Base-by-base conservation (phyloP, 192 early-diverging fungal species). In the Backusella mclennaniae region DNA sequence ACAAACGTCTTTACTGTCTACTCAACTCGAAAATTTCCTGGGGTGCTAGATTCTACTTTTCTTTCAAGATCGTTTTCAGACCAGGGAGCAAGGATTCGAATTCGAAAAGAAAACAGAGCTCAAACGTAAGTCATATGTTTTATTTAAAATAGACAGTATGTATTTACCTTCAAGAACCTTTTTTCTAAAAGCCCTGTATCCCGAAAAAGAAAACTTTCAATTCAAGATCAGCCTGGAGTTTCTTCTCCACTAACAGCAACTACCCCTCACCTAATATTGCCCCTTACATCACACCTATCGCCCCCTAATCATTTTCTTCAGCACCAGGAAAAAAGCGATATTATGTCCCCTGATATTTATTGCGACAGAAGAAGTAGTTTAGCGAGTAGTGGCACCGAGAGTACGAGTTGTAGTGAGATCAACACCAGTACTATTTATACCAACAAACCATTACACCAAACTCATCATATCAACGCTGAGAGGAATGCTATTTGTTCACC, bases 1-100 rank as follows among this genome's bases (percentile, higher is more conserved):
- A 95, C 95, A 2, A 85, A 92, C n/a, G 77, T 87, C 35, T 93
- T 96, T 80, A 91, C 86, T n/a, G 93, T 94, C 1, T 95, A 94
- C 75, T 89, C 95, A 26, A 91, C 95, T 73, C 95, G 95, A 83
- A 90, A 91, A 73, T 98, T 96, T 77, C 95, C 96, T 15, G 96
- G 95, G n/a, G 94, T 95, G 92, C 90, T 93, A 31, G 95, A 96
- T 80, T 93, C 95, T 14, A 98, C 96, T 2, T 91, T 88, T 71
- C 81, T 98, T 41, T 95, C 96, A 6, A 89, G 93, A 72, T 89
- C 91, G 5, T 96, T 98, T 86, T 95, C 95, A 11, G 95, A 96
- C 71, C 97, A 98, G 77, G 97, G 97, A 3, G 89, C 96, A 53
- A 93, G 95, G 42, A 95, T 98, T 70, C 90, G 96, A 35, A 94